These are phyloP conservation scores for Alloteropsis semialata DNA, from an alignment of 176 grass and related monocot species.

Conservation along the genomic window DNA sequence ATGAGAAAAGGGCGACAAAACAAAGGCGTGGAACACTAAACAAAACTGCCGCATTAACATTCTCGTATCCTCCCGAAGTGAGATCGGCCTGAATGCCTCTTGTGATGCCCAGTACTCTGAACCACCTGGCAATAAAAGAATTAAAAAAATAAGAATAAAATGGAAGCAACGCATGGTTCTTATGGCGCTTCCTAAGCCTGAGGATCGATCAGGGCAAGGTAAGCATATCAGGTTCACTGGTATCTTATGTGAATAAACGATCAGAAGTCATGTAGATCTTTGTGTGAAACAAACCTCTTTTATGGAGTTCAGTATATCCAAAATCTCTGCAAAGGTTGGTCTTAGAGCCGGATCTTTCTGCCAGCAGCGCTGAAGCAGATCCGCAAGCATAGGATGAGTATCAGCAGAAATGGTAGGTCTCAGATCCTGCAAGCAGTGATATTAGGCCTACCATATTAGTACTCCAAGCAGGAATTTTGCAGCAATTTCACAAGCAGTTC, in stretches of 20 bases:
- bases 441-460: background rate
- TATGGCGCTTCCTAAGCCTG: too few species aligned
- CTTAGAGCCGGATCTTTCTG: constrained; percentile 67
- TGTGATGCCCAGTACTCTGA: constrained; percentile 21
- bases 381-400: constrained; percentile 58
- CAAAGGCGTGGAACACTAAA: constrained; percentile 7
- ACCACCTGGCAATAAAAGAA: constrained; percentile 15
- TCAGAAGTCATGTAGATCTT: background rate
- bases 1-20: background rate
- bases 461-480: background rate
- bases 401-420: constrained; percentile 50
- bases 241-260: too few species aligned
- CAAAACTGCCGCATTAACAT: constrained; percentile 5
- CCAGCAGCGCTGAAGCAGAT: constrained; percentile 75
- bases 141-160: background rate
- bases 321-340: constrained; percentile 75
- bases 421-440: constrained; percentile 34
- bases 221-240: too few species aligned
- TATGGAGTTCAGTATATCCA: constrained; percentile 55
- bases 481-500: background rate
- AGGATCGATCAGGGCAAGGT: too few species aligned
- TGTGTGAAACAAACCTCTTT: constrained; percentile 41
- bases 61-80: constrained; percentile 8
- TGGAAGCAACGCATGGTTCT: too few species aligned
- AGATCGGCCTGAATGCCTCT: constrained; percentile 17